Conservation (phyloP, 2,329 filamentous ascomycete species). For the Paramyrothecium roridum region DNA sequence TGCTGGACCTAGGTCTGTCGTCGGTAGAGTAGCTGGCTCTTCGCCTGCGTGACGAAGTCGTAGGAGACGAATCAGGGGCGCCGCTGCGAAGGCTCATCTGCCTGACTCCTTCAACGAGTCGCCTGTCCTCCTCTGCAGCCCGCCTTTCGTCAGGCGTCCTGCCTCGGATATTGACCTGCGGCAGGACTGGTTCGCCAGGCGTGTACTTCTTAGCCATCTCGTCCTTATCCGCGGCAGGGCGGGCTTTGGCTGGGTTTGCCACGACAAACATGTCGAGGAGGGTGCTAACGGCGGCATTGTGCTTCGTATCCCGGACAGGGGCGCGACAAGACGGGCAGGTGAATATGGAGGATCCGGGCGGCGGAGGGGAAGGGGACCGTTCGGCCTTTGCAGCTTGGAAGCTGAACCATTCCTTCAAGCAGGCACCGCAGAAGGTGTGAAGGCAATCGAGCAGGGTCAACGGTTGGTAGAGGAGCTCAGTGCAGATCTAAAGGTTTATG, state of each 20-base stretch:
- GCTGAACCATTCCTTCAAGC: slow-evolving; percentile 92
- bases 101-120: slow-evolving; percentile 68
- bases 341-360: slow-evolving; percentile 53
- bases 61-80: slow-evolving; percentile 41
- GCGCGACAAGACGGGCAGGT: slow-evolving; percentile 94
- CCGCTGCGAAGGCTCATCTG: slow-evolving; percentile 70
- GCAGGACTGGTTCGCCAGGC: slow-evolving; percentile 77
- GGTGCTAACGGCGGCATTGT: slow-evolving; percentile 87
- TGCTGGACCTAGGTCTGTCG: slow-evolving; percentile 23
- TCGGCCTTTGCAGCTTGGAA: slow-evolving; percentile 67
- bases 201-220: slow-evolving; percentile 75
- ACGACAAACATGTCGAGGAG: slow-evolving; percentile 84
- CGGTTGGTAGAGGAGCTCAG: slow-evolving; percentile 88
- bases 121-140: slow-evolving; percentile 63
- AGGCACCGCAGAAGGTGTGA: slow-evolving; percentile 94
- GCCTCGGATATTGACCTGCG: slow-evolving; percentile 49
- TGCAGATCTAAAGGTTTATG: slow-evolving; percentile 75
- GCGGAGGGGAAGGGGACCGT: slow-evolving; percentile 44
- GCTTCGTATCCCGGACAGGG: slow-evolving; percentile 77
- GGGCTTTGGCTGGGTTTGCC: slow-evolving; percentile 73
- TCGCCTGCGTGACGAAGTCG: slow-evolving; percentile 21
- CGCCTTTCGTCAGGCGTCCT: slow-evolving; percentile 51
- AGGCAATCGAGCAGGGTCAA: slow-evolving; percentile 89
- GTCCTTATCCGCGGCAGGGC: slow-evolving; percentile 67
- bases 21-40: slow-evolving; percentile 32